Evolutionary conservation across 192 early-diverging fungal genomes (phyloP).

Genomic region (Coemansia sp.): DNA sequence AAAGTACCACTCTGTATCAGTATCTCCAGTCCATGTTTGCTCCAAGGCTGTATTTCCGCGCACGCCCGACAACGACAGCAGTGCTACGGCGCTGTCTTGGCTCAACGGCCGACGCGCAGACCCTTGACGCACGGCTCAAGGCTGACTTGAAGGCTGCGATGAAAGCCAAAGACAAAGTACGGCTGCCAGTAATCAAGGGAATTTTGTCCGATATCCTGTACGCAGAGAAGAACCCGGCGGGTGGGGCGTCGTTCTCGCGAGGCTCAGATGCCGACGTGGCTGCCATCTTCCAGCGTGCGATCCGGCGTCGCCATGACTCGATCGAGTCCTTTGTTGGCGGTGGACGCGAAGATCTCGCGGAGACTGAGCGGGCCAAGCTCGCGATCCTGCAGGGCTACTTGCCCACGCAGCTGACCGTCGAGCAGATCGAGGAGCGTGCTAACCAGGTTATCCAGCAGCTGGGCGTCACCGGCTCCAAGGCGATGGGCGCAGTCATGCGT

Average conservation of each 20-base stretch:
- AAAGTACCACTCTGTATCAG: background rate
- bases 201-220: constrained; percentile 79
- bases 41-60: background rate
- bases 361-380: constrained; percentile 68
- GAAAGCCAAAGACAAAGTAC: constrained; percentile 68
- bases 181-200: constrained; percentile 66
- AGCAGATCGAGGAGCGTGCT: constrained; percentile 69
- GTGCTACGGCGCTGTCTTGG: constrained; percentile 5
- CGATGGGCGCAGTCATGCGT: constrained; percentile 87
- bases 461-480: constrained; percentile 62
- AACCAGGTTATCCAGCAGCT: constrained; percentile 51
- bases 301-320: constrained; percentile 83
- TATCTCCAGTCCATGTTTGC: background rate
- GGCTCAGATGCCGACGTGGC: constrained; percentile 64
- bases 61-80: background rate
- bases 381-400: constrained; percentile 69
- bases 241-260: constrained; percentile 24
- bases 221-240: constrained; percentile 63
- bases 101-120: constrained; percentile 9
- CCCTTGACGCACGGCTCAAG: constrained; percentile 59
- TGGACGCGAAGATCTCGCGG: constrained; percentile 73
- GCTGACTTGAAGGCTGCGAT: constrained; percentile 78
- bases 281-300: constrained; percentile 70
- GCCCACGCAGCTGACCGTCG: constrained; percentile 72
- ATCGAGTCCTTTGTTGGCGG: constrained; percentile 62